Evolutionary conservation across 495 filamentous ascomycete species (phyloP).

Genomic region (Chaetomium fimeti): DNA sequence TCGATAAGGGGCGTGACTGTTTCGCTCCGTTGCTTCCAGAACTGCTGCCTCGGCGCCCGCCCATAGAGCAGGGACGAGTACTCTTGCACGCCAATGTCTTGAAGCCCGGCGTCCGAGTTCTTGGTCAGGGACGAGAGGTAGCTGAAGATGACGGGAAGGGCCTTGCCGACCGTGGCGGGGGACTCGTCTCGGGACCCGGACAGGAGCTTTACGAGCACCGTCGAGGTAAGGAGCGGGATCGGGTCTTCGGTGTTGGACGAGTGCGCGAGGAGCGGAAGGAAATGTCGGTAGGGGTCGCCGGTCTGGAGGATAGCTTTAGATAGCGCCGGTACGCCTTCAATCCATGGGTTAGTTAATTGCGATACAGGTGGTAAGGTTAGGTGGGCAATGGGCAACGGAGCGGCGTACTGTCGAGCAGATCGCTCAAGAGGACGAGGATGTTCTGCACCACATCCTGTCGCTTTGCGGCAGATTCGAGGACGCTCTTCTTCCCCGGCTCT

Average conservation of each 20-base stretch:
- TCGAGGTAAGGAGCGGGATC: conserved; percentile 85
- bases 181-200: conserved; percentile 63
- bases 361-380: background rate
- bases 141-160: conserved; percentile 79
- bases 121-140: conserved; percentile 82
- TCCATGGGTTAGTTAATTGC: conserved; percentile 22
- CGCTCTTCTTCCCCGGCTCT: conserved; percentile 62
- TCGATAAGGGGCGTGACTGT: conserved; percentile 79
- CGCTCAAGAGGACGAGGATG: conserved; percentile 82
- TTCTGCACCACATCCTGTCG: conserved; percentile 89
- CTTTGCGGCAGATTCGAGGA: conserved; percentile 75
- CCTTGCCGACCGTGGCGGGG: conserved; percentile 59
- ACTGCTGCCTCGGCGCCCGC: conserved; percentile 69
- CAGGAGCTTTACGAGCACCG: conserved; percentile 79
- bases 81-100: conserved; percentile 92
- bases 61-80: conserved; percentile 85
- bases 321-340: conserved; percentile 72
- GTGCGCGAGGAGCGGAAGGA: conserved; percentile 80
- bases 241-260: conserved; percentile 79
- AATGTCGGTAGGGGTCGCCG: conserved; percentile 75
- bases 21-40: conserved; percentile 84
- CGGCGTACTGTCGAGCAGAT: conserved; percentile 77
- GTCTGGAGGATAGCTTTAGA: conserved; percentile 70
- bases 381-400: background rate
- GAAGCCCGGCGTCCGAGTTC: conserved; percentile 73